Evolutionary conservation across 1,139 yeast species (phyloP).

Genomic region (Scheffersomyces parashehatae): DNA sequence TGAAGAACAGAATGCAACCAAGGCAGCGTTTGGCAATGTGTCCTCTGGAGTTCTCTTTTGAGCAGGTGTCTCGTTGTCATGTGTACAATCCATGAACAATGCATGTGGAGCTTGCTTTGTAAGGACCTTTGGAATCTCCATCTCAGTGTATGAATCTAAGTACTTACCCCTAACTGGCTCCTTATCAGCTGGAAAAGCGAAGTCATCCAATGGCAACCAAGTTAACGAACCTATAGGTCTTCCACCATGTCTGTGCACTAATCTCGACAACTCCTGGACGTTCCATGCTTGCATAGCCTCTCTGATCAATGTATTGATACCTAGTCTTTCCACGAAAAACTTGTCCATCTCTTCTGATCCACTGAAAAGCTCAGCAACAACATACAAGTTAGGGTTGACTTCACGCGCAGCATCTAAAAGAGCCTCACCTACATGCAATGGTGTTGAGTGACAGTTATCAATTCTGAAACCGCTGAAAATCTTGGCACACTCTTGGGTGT

Average conservation of each 20-base stretch:
- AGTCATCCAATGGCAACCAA: constrained; percentile 72
- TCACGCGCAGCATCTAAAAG: constrained; percentile 85
- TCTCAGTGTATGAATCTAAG: constrained; percentile 49
- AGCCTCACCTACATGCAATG: constrained; percentile 89
- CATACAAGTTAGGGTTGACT: constrained; percentile 81
- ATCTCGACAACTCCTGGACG: constrained; percentile 79
- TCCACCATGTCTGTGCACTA: constrained; percentile 92
- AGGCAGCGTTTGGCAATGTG: constrained; percentile 90
- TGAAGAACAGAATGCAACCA: constrained; percentile 89
- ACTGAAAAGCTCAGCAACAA: constrained; percentile 91
- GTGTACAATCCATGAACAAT: constrained; percentile 95
- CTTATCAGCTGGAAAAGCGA: constrained; percentile 60
- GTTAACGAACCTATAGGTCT: constrained; percentile 90
- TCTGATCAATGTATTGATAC: constrained; percentile 82
- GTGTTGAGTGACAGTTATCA: constrained; percentile 96
- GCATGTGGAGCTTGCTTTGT: constrained; percentile 82
- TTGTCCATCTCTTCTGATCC: constrained; percentile 93
- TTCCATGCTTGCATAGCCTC: constrained; percentile 98
- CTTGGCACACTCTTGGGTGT: constrained; percentile 72
- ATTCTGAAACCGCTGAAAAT: constrained; percentile 87
- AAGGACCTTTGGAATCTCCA: constrained; percentile 65
- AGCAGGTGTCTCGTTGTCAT: constrained; percentile 87
- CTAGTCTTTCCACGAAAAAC: constrained; percentile 85
- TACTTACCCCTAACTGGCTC: constrained; percentile 34
- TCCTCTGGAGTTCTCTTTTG: constrained; percentile 93